Base-by-base conservation (phyloP, 345 rosid genomes). In the Cardamine chenopodiifolia region DNA sequence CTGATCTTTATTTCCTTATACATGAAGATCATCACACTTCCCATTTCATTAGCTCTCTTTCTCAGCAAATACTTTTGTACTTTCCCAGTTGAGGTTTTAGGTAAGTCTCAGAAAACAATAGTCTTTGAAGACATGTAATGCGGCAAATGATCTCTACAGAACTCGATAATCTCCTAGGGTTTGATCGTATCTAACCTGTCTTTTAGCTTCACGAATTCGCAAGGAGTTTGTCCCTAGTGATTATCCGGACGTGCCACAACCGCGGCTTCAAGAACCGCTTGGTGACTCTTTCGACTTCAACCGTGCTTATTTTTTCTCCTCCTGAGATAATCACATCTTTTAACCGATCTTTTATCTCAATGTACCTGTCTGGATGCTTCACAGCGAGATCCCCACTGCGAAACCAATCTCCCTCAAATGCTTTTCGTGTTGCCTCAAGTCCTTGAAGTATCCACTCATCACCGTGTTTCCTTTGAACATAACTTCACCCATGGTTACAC, bases 201-300 rank as follows among this genome's bases (percentile, higher is more conserved):
- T 81, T 86, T 93, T 37, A 91, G 52, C 73, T 81, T 91, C 58
- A 93, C 89, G 20, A 93, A 91, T 19, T 92, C 96, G 59, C 97
- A 91, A 48, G 97, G 96, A 1, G 96, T 88, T 45, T 93, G 86
- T 54, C 98, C 97, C 94, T 96, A 91, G 1, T 86, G 84, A 75
- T 84, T 70, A 69, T 93, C 97, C 0, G 90, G 96, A 58, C 91
- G 76, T 0, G 85, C 91, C 1, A 91, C 96, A 32, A 93, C 96
- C 5, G 97, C 91, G 0, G 79, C 97, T 74, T 93, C 98, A 8
- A 84, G 79, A 78, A 93, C 81, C 15, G 85, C 89, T 0, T 92
- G 86, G 39, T 93, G 98, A 81, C 83, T 7, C 86, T 76, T 57
- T 91, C 96, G 0, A 91, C 86, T 70, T 93, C 93, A 0, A 91